Evolutionary conservation across 768 basidiomycete species (phyloP), one percentile per base, ranked within the genome.

Genomic region (Tephrocybe sp.): DNA sequence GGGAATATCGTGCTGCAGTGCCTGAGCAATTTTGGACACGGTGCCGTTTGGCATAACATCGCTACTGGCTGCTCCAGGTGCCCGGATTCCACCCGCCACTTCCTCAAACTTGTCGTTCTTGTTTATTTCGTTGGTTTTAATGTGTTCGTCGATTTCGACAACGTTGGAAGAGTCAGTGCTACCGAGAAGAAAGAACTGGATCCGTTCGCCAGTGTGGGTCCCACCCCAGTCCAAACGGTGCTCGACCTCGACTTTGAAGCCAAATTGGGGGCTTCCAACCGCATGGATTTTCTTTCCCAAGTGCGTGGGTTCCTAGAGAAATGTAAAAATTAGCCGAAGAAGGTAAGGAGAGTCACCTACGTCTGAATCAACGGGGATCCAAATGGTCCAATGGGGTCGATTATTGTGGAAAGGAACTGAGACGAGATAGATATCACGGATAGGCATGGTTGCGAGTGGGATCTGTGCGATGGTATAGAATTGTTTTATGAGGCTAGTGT

Each of bases 21-120:
- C 48, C 40, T 25, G n/a, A 18, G 25, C 33, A 45, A 45, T 21
- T 33, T 32, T 4, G 28, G 45, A 33, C 20, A 38, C 33, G 20
- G 45, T 47, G 17, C 45, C 45, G 18, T 17, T 37, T 21, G 49
- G 39, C 40, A 48, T 28, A 20, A 28, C 25, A 21, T 36, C 28
- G 32, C 37, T 49, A 38, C 26, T 32, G 30, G 40, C 49, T 24
- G 20, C 15, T 2, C 30, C 10, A 10, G 39, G 49, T 20, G 39
- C 40, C 9, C n/a, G 1, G 21, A 43, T 25, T 33, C 11, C 17
- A 41, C 28, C 28, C 17, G 49, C 49, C 17, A 40, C 28, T 30
- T 50, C 32, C 30, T 50, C 49, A 21, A 50, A 50, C 33, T 34
- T 50, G 32, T 50, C 49, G 49, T 40, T 30, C 49, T 28, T 43